Base-by-base conservation (phyloP, 129 eudicot genomes). In the Flaveria trinervia region DNA sequence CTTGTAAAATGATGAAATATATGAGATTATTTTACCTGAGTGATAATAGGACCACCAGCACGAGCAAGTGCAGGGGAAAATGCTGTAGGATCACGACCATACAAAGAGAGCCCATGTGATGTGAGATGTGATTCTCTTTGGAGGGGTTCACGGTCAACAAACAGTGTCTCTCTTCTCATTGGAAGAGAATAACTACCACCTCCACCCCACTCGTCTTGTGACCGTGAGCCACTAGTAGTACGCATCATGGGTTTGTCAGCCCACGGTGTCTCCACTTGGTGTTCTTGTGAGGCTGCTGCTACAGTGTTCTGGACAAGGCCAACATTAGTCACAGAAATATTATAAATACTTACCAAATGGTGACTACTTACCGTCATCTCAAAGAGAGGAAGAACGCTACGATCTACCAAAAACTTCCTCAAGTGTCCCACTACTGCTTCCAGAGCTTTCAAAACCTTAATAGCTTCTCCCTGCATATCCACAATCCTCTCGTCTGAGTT, bases 361-460 rank as follows among this genome's bases (percentile, higher is more conserved):
- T 2, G 9, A 71, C 7, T 52, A 82, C 98, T 88, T 88, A 88
- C 98, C 28, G 77, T 83, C 77, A 88, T 87, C 66, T 93, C 97
- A 84, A 90, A 90, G 13, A 90, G 54, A 25, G 98, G 89, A 48
- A 93, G 84, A 76, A 93, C 91, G 44, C 91, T 85, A 23, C 83
- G 89, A 82, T 93, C 97, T 7, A 90, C 95, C 85, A 93, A 79
- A 69, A 90, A 93, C 84, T 87, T 93, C 71, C 98, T 90, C 46
- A 93, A 79, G 73, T 88, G 98, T 26, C 87, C 89, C 16, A 90
- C 72, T 25, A 93, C 95, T 36, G 87, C 86, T 84, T 90, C 91
- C 59, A 93, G 70, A 43, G 96, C 96, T 77, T 82, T 81, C 41
- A 83, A 79, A 73, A 93, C 97, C 77, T 93, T 90, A n/a, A 55